Base-by-base conservation (phyloP, 1,284 basidiomycete genomes). In the Gastroboletus turbinatus region DNA sequence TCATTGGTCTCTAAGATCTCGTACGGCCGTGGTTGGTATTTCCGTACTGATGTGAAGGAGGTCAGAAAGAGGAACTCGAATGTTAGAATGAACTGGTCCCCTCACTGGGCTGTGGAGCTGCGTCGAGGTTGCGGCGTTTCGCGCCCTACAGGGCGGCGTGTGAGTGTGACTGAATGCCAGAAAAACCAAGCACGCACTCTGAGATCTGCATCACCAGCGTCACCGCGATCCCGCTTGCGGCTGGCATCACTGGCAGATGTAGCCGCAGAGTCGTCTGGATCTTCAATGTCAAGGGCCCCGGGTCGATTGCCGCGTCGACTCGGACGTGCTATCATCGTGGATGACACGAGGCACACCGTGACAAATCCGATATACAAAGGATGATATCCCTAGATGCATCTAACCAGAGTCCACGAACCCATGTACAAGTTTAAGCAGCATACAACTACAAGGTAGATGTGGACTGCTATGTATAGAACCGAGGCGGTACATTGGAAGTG, bases 1-100 rank as follows among this genome's bases (percentile, higher is more conserved):
- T 68, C 59, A 0, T 40, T 52, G 6, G 59, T 61, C 56, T 76
- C 77, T 14, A 36, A 19, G 38, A 68, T 50, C 43, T 73, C 80
- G 60, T 61, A 72, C 11, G 46, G 23, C 11, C 60, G 59, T 21
- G 54, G 54, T 30, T 69, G 62, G 38, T 70, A 70, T 44, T 66
- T 62, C 33, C 56, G 68, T 21, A 38, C 68, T 70, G 36, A 27
- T 35, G 33, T 10, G 17, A 25, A 46, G 30, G 33, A 5, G 29
- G 11, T 65, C 35, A 59, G 51, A 46, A 39, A 9, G 32, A 30
- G 19, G 3, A 17, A 21, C 16, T 35, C 8, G 33, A 30, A 8
- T 4, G 9, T 30, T 11, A 10, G 19, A 25, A 38, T 6, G 32
- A 43, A 25, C 4, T 25, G 16, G 8, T 17, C 17, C 7, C 13